Evolutionary conservation across 2,329 filamentous ascomycete genomes (phyloP).

Genomic region (Rhinocladiella similis): DNA sequence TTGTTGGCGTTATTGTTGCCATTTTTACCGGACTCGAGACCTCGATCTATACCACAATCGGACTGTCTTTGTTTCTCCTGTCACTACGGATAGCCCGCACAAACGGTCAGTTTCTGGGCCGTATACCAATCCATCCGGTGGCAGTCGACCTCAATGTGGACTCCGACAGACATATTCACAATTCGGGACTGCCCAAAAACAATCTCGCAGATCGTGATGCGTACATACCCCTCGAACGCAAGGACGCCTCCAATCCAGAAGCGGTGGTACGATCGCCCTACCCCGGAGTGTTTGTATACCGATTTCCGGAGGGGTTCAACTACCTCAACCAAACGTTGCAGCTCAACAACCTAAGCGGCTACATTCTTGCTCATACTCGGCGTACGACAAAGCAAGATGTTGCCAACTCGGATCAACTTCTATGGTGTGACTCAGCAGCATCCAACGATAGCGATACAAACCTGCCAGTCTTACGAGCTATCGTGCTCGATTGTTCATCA

Average conservation of each 20-base stretch:
- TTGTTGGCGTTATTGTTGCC: constrained; percentile 84
- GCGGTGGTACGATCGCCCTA: constrained; percentile 49
- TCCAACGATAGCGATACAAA: constrained; percentile 31
- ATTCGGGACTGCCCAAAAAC: no score
- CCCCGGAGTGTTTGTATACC: constrained; percentile 58
- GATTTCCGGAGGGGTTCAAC: constrained; percentile 58
- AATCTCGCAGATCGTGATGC: constrained; percentile 33
- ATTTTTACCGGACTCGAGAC: constrained; percentile 85
- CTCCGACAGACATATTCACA: no score
- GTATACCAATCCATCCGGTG: constrained; percentile 61
- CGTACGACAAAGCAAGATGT: constrained; percentile 41
- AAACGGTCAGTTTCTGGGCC: constrained; percentile 77
- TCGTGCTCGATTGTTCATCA: constrained; percentile 58
- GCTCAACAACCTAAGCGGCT: constrained; percentile 51
- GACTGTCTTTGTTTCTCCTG: constrained; percentile 71
- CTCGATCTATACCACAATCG: constrained; percentile 84
- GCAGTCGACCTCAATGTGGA: constrained; percentile 22
- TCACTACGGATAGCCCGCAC: constrained; percentile 81
- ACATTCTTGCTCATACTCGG: constrained; percentile 49
- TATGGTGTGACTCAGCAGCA: constrained; percentile 52
- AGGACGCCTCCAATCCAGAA: constrained; percentile 54
- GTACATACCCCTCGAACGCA: constrained; percentile 52
- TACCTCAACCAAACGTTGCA: constrained; percentile 57
- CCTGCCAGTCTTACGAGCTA: constrained; percentile 53
- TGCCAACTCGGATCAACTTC: constrained; percentile 32